Evolutionary conservation across 495 filamentous ascomycete genomes (phyloP).

Genomic region (Xylaria sp.): DNA sequence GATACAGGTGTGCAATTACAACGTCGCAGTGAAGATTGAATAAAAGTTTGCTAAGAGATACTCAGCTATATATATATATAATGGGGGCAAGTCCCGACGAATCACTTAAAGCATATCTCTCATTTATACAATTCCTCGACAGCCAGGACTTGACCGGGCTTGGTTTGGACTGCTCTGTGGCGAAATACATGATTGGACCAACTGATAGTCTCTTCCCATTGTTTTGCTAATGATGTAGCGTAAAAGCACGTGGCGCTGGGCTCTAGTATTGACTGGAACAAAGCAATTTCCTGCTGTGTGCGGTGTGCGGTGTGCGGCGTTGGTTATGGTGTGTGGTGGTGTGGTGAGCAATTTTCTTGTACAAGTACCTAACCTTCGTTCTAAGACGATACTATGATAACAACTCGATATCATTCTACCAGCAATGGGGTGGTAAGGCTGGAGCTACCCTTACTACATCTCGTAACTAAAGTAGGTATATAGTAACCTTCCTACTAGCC

Average conservation of each 20-base stretch:
- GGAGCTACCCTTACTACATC: slow-evolving; percentile 16
- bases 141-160: not conserved
- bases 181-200: slow-evolving; percentile 7
- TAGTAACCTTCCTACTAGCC: too few species aligned
- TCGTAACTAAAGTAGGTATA: not conserved
- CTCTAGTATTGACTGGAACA: slow-evolving; percentile 1
- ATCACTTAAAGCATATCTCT: not conserved
- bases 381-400: slow-evolving; percentile 23
- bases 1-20: not conserved
- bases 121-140: not conserved
- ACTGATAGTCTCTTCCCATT: not conserved
- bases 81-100: not conserved
- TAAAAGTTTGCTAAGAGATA: slow-evolving; percentile 25
- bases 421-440: slow-evolving; percentile 15
- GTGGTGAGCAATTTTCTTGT: slow-evolving; percentile 5
- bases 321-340: not conserved
- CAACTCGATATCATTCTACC: slow-evolving; percentile 25
- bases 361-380: slow-evolving; percentile 11
- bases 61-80: slow-evolving; percentile 10
- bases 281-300: slow-evolving; percentile 11
- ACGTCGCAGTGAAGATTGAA: not conserved
- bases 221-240: not conserved
- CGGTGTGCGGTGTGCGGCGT: too few species aligned
- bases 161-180: not conserved
- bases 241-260: slow-evolving; percentile 7